A percentile compares a stretch with the other conserved stretches of the same genome.
Conservation (phyloP, 2,329 filamentous ascomycete species). For the Epicoccum sorghinum region DNA sequence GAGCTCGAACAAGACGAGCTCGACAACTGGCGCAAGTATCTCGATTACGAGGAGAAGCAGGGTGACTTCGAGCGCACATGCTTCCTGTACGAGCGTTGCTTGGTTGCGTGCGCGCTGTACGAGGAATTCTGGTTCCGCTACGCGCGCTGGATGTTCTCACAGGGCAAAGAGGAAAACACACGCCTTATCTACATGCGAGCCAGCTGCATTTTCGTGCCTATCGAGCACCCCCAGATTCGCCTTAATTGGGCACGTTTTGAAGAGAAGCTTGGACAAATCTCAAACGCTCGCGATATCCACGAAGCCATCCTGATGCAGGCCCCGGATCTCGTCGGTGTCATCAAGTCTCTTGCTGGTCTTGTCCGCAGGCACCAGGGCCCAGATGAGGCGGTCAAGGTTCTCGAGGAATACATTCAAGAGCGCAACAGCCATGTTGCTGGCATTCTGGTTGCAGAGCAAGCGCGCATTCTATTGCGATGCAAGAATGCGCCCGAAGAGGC, state of each 20-base stretch:
- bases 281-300: conserved; percentile 84
- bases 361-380: conserved; percentile 82
- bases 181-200: conserved; percentile 92
- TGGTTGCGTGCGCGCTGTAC: conserved; percentile 92
- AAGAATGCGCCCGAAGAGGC: conserved; percentile 82
- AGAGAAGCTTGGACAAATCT: conserved; percentile 77
- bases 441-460: conserved; percentile 87
- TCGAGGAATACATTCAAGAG: conserved; percentile 76
- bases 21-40: conserved; percentile 91
- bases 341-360: conserved; percentile 85
- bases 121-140: conserved; percentile 99
- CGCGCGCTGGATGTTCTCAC: conserved; percentile 82
- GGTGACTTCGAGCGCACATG: conserved; percentile 75
- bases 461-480: conserved; percentile 82
- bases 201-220: conserved; percentile 81
- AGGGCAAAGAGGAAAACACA: conserved; percentile 84
- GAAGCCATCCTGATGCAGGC: conserved; percentile 76
- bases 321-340: conserved; percentile 84
- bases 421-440: conserved; percentile 83
- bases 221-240: conserved; percentile 81
- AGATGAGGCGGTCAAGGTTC: conserved; percentile 82
- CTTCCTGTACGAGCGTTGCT: conserved; percentile 90
- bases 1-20: conserved; percentile 87
- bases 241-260: conserved; percentile 95
- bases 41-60: conserved; percentile 92